Evolutionary conservation across 192 early-diverging fungal genomes (phyloP).

Genomic region (Mycoemilia scoparia): DNA sequence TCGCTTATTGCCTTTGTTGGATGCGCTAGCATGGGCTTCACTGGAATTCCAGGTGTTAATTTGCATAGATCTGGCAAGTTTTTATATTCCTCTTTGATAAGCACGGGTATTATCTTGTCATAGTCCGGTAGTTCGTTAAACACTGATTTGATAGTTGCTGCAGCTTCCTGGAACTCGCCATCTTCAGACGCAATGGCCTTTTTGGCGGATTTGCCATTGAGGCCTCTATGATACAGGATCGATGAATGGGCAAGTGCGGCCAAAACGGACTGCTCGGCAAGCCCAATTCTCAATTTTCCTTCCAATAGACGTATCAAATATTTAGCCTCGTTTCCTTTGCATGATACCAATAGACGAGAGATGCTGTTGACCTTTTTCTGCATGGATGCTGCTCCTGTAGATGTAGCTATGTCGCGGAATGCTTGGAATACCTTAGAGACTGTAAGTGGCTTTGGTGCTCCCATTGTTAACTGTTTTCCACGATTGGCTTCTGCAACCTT

Average conservation of each 20-base stretch:
- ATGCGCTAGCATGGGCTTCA: constrained; percentile 99
- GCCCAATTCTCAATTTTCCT: constrained; percentile 88
- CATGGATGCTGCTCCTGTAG: constrained; percentile 44
- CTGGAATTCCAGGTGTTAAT: constrained; percentile 83
- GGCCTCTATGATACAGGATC: constrained; percentile 31
- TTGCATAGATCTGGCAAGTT: constrained; percentile 60
- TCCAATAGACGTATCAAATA: constrained; percentile 71
- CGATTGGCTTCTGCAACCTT: constrained; percentile 73
- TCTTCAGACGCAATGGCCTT: constrained; percentile 3
- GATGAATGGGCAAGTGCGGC: constrained; percentile 73
- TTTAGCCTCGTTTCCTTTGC: constrained; percentile 63
- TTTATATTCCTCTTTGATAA: constrained; percentile 58
- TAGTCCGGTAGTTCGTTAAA: constrained; percentile 82
- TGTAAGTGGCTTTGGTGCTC: constrained; percentile 59
- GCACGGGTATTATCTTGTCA: constrained; percentile 70
- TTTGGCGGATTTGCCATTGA: constrained; percentile 21
- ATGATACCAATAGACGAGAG: constrained; percentile 51
- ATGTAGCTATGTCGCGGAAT: constrained; percentile 69
- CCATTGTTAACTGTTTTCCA: constrained; percentile 70
- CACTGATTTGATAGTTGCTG: constrained; percentile 34
- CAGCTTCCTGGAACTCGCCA: constrained; percentile 27
- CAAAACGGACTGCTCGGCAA: constrained; percentile 87
- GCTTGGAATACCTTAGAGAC: constrained; percentile 65
- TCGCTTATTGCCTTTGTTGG: constrained; percentile 89
- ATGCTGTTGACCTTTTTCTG: constrained; percentile 60